Conservation (phyloP, 2,329 filamentous ascomycete species). For the Colletotrichum aenigma region DNA sequence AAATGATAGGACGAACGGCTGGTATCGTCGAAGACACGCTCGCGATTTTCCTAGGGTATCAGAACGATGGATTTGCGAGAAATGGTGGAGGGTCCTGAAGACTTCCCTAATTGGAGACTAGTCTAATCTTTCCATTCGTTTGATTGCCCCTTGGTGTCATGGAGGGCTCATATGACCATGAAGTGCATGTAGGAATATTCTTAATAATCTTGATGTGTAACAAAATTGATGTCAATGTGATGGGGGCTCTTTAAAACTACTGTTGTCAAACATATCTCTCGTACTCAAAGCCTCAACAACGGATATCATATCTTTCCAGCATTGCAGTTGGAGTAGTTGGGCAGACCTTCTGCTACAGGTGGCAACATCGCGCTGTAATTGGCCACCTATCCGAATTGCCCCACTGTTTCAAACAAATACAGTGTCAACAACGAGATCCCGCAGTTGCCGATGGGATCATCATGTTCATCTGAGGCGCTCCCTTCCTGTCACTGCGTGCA, state of each 20-base stretch:
- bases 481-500: not conserved
- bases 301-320: not conserved
- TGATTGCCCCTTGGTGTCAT: not conserved
- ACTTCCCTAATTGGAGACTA: not conserved
- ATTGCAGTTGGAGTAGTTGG: not conserved
- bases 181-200: not conserved
- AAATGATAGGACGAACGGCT: not conserved
- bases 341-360: not conserved
- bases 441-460: not conserved
- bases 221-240: rapidly evolving
- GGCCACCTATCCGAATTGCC: not conserved
- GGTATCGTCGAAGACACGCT: not conserved
- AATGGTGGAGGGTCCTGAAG: not conserved
- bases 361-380: not conserved
- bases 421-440: not conserved
- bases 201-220: not conserved
- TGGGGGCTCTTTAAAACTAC: not conserved
- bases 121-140: not conserved
- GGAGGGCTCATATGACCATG: not conserved
- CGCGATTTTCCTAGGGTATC: not conserved
- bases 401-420: not conserved
- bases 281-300: not conserved
- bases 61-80: not conserved
- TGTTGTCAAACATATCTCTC: not conserved
- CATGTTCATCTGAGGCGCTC: not conserved